Conservation (phyloP, 2,329 filamentous ascomycete genomes). For the Bipolaris gigantea region DNA sequence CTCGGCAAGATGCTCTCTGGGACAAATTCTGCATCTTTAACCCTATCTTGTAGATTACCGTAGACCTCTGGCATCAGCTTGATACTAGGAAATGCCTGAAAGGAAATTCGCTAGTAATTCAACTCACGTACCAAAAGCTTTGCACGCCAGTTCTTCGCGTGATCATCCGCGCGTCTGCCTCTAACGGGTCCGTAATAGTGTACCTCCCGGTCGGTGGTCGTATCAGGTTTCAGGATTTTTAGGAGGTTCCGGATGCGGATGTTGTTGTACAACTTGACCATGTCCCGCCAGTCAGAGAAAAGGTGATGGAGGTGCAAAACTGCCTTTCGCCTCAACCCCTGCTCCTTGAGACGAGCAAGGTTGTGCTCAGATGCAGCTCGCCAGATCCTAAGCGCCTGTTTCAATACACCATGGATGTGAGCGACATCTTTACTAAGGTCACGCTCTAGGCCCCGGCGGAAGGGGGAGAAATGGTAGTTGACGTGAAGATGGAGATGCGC, state of each 20-base stretch:
- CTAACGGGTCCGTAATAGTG: neutral
- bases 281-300: constrained; percentile 5
- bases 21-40: neutral
- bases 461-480: neutral
- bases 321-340: neutral
- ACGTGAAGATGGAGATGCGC: constrained; percentile 10
- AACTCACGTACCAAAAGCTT: neutral
- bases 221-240: neutral
- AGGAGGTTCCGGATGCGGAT: neutral
- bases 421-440: neutral
- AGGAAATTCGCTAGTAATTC: neutral
- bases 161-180: neutral
- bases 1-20: neutral
- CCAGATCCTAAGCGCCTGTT: constrained; percentile 7
- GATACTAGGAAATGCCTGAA: neutral
- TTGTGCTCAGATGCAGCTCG: neutral
- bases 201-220: neutral
- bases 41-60: neutral
- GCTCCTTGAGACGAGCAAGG: neutral
- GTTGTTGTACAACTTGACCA: neutral
- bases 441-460: neutral
- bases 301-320: constrained; percentile 12
- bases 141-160: neutral
- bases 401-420: neutral
- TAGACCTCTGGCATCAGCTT: neutral